These are phyloP conservation scores for Mortierella sp. DNA, from an alignment of 371 early-diverging fungal genomes.

Conservation along the genomic window DNA sequence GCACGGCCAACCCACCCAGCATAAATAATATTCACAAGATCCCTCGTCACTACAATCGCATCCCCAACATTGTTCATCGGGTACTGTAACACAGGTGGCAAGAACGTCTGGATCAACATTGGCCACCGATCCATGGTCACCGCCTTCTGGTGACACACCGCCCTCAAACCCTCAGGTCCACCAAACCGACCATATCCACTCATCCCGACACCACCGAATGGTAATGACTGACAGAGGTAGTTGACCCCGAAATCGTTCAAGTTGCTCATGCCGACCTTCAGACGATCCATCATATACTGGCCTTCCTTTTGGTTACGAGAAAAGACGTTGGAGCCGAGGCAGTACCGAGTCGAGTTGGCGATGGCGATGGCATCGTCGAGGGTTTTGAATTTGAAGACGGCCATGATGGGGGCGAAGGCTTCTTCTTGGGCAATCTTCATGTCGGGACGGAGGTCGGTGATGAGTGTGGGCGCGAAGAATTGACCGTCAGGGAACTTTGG, in stretches of 20 bases:
- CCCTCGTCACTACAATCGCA: conserved; percentile 52
- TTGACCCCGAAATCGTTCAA: conserved; percentile 91
- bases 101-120: conserved; percentile 74
- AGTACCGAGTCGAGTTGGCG: conserved; percentile 82
- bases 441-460: conserved; percentile 80
- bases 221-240: conserved; percentile 86
- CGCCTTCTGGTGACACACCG: conserved; percentile 79
- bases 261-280: conserved; percentile 87
- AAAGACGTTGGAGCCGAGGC: conserved; percentile 87
- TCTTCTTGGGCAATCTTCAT: conserved; percentile 86
- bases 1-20: conserved; percentile 40
- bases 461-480: conserved; percentile 86
- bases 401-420: conserved; percentile 89
- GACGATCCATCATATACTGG: conserved; percentile 70
- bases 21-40: conserved; percentile 50
- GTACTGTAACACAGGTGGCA: conserved; percentile 78
- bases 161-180: conserved; percentile 85
- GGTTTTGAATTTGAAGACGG: conserved; percentile 80
- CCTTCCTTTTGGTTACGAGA: conserved; percentile 76
- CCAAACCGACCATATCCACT: conserved; percentile 86
- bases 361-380: conserved; percentile 81
- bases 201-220: conserved; percentile 88
- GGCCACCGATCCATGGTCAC: conserved; percentile 82
- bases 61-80: conserved; percentile 65
- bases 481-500: conserved; percentile 80